Percentiles rank a stretch among this genome's conserved stretches.
These are phyloP conservation scores for Gossypioides kirkii DNA, from an alignment of 345 rosid genomes.

Conservation along the genomic window DNA sequence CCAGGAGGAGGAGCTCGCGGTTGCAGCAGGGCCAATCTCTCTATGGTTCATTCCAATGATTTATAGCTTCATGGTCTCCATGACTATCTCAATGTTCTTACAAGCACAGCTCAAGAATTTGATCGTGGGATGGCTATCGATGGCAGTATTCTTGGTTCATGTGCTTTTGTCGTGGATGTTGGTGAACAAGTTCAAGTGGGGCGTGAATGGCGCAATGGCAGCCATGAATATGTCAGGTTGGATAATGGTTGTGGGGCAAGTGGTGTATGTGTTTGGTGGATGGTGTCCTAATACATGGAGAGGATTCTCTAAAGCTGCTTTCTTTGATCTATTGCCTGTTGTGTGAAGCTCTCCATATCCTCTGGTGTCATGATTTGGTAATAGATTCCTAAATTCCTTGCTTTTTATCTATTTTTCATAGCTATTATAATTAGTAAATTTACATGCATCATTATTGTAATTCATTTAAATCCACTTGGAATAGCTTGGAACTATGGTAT, in stretches of 20 bases:
- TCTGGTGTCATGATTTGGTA: slow-evolving; percentile 38
- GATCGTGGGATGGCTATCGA: slow-evolving; percentile 23
- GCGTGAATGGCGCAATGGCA: slow-evolving; percentile 29
- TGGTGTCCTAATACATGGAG: slow-evolving; percentile 34
- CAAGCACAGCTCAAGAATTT: slow-evolving; percentile 28
- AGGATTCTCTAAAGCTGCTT: slow-evolving; percentile 28
- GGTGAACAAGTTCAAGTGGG: slow-evolving; percentile 18
- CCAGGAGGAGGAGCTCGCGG: slow-evolving; percentile 18
- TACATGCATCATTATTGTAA: too few relatives aligned
- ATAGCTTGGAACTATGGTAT: slow-evolving; percentile 42
- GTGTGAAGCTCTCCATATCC: slow-evolving; percentile 25
- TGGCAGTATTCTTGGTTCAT: slow-evolving; percentile 12
- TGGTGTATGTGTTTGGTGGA: slow-evolving; percentile 30
- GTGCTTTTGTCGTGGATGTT: slow-evolving; percentile 24
- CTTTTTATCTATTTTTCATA: neutral
- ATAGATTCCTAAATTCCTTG: neutral
- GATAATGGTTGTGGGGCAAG: slow-evolving; percentile 24
- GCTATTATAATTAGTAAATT: too few relatives aligned
- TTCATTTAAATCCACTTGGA: neutral
- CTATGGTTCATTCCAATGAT: slow-evolving; percentile 29
- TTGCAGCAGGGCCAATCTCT: slow-evolving; percentile 14
- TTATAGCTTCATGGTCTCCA: slow-evolving; percentile 21
- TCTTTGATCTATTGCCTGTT: slow-evolving; percentile 21
- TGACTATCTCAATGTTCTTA: slow-evolving; percentile 29
- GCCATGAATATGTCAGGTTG: slow-evolving; percentile 27